Evolutionary conservation across 176 grass and related monocot species (phyloP).

Genomic region (Olyra latifolia): DNA sequence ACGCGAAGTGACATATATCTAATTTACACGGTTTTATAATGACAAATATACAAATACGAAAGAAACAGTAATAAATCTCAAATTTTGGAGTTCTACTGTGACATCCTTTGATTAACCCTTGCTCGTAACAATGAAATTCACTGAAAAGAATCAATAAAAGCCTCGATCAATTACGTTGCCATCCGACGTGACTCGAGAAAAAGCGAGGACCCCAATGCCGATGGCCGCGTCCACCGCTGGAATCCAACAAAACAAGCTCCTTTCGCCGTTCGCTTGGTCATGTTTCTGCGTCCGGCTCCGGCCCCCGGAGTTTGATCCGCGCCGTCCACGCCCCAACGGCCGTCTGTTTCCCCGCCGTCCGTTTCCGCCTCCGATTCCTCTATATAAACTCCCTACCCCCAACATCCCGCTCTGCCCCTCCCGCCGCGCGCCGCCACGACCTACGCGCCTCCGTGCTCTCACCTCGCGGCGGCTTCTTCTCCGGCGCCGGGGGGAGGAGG

Average conservation of each 20-base stretch:
- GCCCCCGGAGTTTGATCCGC: slow-evolving; percentile 23
- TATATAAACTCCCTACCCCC: slow-evolving; percentile 22
- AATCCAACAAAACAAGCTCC: background rate
- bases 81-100: too few species aligned
- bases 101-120: too few species aligned
- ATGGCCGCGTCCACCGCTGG: background rate
- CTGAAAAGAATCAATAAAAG: too few species aligned
- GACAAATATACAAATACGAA: too few species aligned
- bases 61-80: too few species aligned
- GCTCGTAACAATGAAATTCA: too few species aligned
- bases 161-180: too few species aligned
- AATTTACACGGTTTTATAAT: too few species aligned
- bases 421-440: background rate
- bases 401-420: too few species aligned
- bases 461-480: background rate
- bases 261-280: background rate
- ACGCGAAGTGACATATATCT: too few species aligned
- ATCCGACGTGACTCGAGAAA: too few species aligned
- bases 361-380: background rate
- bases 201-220: too few species aligned
- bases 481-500: background rate
- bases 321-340: slow-evolving; percentile 32
- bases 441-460: background rate
- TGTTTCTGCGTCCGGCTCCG: slow-evolving; percentile 18
- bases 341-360: slow-evolving; percentile 44